These are phyloP conservation scores for Citropsis articulata DNA, from an alignment of 345 rosid species.

Conservation along the genomic window DNA sequence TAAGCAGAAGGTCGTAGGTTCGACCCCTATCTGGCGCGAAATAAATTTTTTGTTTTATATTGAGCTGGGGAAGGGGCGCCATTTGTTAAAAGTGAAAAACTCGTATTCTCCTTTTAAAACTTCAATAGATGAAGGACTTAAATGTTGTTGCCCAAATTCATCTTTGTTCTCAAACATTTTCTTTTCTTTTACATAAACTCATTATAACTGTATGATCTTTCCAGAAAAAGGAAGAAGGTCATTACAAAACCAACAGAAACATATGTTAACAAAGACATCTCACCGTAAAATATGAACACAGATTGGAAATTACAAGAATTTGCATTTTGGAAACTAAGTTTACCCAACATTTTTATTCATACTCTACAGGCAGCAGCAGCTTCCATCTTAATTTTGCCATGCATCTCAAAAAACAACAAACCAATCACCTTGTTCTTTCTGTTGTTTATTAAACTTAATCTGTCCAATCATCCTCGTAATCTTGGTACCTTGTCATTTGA, in stretches of 20 bases:
- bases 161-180: not conserved
- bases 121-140: too few species aligned
- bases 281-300: not conserved
- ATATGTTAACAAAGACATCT: not conserved
- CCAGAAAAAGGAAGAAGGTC: not conserved
- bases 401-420: not conserved
- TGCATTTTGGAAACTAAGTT: not conserved
- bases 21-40: constrained; percentile 41
- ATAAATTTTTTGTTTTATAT: too few species aligned
- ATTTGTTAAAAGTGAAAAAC: too few species aligned
- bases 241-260: not conserved
- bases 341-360: not conserved
- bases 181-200: too few species aligned
- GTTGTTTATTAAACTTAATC: not conserved
- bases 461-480: not conserved
- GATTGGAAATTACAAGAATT: not conserved
- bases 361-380: not conserved
- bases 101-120: too few species aligned
- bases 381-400: not conserved
- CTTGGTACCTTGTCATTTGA: not conserved
- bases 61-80: too few species aligned
- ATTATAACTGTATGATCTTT: too few species aligned
- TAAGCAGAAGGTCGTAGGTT: constrained; percentile 98
- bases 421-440: not conserved
- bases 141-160: too few species aligned